Evolutionary conservation across 2,329 filamentous ascomycete species (phyloP).

Genomic region (Dichotomopilus funicola): DNA sequence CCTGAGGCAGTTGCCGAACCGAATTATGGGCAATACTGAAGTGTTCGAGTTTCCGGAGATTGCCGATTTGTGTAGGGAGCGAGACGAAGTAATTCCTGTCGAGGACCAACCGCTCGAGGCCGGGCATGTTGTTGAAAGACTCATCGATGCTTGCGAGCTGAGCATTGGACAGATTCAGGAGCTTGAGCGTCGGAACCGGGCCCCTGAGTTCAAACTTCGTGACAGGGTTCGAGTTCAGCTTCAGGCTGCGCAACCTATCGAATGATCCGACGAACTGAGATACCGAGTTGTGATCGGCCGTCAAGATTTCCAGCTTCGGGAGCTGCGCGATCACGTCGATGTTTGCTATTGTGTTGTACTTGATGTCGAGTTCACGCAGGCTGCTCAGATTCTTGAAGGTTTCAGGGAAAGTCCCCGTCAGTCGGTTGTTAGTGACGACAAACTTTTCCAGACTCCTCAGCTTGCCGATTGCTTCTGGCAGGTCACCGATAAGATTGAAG

Average conservation of each 20-base stretch:
- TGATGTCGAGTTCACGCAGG: constrained; percentile 85
- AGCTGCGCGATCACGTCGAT: constrained; percentile 83
- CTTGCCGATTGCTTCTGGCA: constrained; percentile 73
- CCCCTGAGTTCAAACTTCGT: constrained; percentile 82
- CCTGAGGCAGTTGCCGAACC: constrained; percentile 72
- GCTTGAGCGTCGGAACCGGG: constrained; percentile 73
- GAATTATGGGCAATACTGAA: constrained; percentile 93
- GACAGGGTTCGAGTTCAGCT: constrained; percentile 90
- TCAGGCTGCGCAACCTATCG: constrained; percentile 71
- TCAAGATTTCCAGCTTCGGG: constrained; percentile 79
- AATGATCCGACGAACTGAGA: constrained; percentile 90
- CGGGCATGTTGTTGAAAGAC: constrained; percentile 79
- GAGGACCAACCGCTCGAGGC: constrained; percentile 78
- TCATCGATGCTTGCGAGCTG: constrained; percentile 88
- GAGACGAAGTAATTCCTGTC: constrained; percentile 96
- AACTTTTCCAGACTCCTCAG: constrained; percentile 77
- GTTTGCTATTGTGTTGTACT: constrained; percentile 83
- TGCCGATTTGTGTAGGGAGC: constrained; percentile 77
- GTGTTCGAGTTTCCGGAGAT: constrained; percentile 74
- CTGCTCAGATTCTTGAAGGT: constrained; percentile 67
- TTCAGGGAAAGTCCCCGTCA: constrained; percentile 67
- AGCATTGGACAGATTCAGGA: constrained; percentile 82
- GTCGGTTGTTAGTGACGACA: constrained; percentile 90
- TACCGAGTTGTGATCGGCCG: constrained; percentile 87
- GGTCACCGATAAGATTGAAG: constrained; percentile 79